These are phyloP conservation scores for Chlamydomonas schloesseri DNA, from an alignment of 139 green algal species.

Conservation along the genomic window DNA sequence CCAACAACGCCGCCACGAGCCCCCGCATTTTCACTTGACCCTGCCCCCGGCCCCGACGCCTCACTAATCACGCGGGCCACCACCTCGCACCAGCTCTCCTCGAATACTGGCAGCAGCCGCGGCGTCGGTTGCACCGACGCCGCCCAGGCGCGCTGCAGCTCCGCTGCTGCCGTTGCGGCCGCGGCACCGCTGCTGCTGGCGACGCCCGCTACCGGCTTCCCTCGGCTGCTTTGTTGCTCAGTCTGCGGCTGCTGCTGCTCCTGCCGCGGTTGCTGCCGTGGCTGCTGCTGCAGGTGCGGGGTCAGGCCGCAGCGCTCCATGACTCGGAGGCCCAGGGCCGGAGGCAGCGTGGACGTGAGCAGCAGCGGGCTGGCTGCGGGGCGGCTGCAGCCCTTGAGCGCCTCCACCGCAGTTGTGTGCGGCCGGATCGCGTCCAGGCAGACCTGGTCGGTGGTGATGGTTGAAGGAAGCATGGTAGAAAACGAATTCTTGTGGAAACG, in stretches of 20 bases:
- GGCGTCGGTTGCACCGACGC: no score
- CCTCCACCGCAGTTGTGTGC: slow-evolving; percentile 11
- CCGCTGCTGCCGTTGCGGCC: not conserved
- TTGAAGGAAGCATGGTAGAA: no score
- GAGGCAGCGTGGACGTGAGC: slow-evolving; percentile 17
- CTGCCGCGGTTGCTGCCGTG: no score
- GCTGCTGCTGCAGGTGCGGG: no score
- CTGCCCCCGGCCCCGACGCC: not conserved
- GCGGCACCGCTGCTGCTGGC: not conserved
- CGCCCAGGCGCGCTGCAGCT: not conserved
- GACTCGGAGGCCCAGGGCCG: not conserved
- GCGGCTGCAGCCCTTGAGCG: slow-evolving; percentile 15
- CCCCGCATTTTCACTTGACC: no score
- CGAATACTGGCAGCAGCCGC: not conserved
- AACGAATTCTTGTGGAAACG: no score
- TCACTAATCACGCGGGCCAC: not conserved
- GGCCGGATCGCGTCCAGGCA: not conserved
- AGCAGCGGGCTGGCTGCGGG: not conserved
- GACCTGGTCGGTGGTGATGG: not conserved
- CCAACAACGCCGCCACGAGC: no score
- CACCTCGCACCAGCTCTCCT: not conserved
- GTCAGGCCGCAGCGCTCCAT: slow-evolving; percentile 23
- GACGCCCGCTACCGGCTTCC: no score
- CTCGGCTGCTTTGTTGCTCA: no score
- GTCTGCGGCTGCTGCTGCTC: no score